Evolutionary conservation across 805 yeast genomes (phyloP).

Genomic region (Yamadazyma phyllophila): DNA sequence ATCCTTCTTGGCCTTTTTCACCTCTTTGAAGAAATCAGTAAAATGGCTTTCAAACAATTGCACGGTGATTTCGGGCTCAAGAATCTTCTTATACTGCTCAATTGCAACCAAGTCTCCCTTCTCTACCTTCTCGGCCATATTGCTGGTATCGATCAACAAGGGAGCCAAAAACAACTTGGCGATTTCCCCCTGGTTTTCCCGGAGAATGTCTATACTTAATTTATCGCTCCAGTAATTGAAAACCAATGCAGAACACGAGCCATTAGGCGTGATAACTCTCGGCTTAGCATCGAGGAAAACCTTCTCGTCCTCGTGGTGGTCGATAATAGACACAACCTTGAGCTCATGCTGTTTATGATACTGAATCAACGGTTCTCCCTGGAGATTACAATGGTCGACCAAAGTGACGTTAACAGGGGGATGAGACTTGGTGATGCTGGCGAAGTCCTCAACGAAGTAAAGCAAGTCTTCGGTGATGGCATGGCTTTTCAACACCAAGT

Average conservation of each 20-base stretch:
- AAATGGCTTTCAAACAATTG: constrained; percentile 2
- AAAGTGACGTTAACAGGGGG: constrained; percentile 39
- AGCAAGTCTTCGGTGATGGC: constrained; percentile 49
- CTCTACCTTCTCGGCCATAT: constrained; percentile 63
- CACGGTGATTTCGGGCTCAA: constrained; percentile 7
- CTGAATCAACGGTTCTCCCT: constrained; percentile 41
- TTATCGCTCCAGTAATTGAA: constrained; percentile 54
- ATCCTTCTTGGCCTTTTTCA: constrained; percentile 56
- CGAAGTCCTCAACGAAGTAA: constrained; percentile 67
- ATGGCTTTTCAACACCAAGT: constrained; percentile 46
- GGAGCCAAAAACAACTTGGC: constrained; percentile 61
- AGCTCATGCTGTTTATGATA: constrained; percentile 22
- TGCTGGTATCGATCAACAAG: constrained; percentile 71
- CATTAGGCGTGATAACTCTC: constrained; percentile 57
- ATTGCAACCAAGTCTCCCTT: constrained; percentile 51
- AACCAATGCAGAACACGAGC: constrained; percentile 80
- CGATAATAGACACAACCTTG: constrained; percentile 53
- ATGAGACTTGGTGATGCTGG: constrained; percentile 6
- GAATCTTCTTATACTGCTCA: constrained; percentile 30
- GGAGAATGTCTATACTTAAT: constrained; percentile 15
- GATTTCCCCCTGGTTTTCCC: constrained; percentile 28
- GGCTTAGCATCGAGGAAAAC: constrained; percentile 53
- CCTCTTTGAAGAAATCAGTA: constrained; percentile 18
- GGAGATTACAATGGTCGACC: constrained; percentile 82
- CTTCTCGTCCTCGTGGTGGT: constrained; percentile 81